Conservation (phyloP, 1,284 basidiomycete species). For the Ustilago sp. region DNA sequence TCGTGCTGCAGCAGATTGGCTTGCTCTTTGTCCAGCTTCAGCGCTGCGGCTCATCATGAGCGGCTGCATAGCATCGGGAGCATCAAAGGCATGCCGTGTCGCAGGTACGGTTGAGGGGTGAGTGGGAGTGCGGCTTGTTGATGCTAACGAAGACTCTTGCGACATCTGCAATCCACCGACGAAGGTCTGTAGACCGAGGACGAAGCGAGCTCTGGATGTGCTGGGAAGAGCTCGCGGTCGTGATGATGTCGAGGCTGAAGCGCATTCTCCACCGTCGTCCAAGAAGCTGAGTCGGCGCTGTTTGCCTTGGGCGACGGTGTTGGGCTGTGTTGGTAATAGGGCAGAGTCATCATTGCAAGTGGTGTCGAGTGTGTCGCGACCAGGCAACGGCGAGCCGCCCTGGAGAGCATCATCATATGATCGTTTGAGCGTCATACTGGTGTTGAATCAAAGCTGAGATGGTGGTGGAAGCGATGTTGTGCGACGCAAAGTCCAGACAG, state of each 20-base stretch:
- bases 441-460: background rate
- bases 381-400: slow-evolving; percentile 5
- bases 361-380: background rate
- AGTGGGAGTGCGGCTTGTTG: background rate
- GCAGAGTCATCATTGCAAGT: background rate
- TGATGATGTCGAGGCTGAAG: slow-evolving; percentile 27
- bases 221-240: slow-evolving; percentile 39
- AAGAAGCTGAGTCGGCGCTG: slow-evolving; percentile 44
- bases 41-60: slow-evolving; percentile 52
- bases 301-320: slow-evolving; percentile 23
- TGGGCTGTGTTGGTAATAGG: background rate
- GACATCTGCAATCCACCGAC: slow-evolving; percentile 59
- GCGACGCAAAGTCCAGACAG: background rate
- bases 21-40: slow-evolving; percentile 25
- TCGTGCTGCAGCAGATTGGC: slow-evolving; percentile 21
- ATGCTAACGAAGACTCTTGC: slow-evolving; percentile 24
- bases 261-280: slow-evolving; percentile 28
- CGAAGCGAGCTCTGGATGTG: slow-evolving; percentile 46
- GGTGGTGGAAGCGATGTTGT: background rate
- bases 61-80: slow-evolving; percentile 39
- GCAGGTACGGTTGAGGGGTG: background rate
- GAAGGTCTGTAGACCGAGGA: slow-evolving; percentile 56
- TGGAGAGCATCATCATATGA: slow-evolving; percentile 27
- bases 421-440: slow-evolving; percentile 31
- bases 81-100: slow-evolving; percentile 20